These are phyloP conservation scores for Dactylellina sp. DNA, from an alignment of 2,329 filamentous ascomycete species.

Conservation along the genomic window DNA sequence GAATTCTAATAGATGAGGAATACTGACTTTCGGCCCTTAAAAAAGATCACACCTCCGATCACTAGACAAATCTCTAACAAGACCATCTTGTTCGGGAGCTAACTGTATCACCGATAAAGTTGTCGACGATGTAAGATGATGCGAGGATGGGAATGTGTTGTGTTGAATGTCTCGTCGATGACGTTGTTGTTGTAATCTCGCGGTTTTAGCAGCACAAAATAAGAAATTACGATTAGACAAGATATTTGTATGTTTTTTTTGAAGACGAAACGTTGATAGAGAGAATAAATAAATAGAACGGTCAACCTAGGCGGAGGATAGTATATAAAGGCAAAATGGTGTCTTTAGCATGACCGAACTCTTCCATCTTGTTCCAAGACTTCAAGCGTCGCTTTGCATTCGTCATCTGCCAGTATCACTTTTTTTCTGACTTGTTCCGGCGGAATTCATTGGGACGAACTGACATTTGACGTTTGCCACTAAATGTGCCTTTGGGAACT, in stretches of 20 bases:
- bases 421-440: constrained; percentile 16
- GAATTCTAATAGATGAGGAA: neutral
- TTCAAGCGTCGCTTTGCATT: constrained; percentile 1
- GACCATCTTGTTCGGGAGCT: constrained; percentile 1
- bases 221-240: no score
- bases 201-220: neutral
- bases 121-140: neutral
- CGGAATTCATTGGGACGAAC: constrained; percentile 8
- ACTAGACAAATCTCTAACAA: constrained; percentile 37
- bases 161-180: constrained; percentile 31
- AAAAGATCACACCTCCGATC: constrained; percentile 39
- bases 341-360: no score
- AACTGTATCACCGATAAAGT: neutral
- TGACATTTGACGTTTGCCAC: constrained; percentile 38
- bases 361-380: constrained; percentile 7
- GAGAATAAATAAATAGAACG: no score
- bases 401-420: constrained; percentile 55
- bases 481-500: neutral
- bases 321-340: constrained; percentile 13
- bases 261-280: no score
- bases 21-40: constrained; percentile 51
- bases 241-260: neutral
- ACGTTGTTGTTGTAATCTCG: constrained; percentile 2
- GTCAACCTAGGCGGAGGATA: no score
- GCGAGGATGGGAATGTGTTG: constrained; percentile 20